Percentiles rank a stretch among this genome's conserved stretches.
These are phyloP conservation scores for Aspergillus nanangensis DNA, from an alignment of 495 filamentous ascomycete species.

Conservation along the genomic window DNA sequence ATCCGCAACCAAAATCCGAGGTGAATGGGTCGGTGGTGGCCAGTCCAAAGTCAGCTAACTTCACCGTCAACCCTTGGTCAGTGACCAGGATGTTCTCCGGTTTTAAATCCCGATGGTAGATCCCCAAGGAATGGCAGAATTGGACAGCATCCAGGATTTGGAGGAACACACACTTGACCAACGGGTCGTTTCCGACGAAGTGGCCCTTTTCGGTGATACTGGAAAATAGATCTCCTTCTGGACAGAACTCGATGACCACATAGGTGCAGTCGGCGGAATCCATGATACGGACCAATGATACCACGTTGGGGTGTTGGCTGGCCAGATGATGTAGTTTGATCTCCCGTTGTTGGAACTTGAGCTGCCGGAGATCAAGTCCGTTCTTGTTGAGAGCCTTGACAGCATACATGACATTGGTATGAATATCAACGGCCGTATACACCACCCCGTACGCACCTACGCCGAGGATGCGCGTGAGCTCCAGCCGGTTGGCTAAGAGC, in stretches of 20 bases:
- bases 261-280: constrained; percentile 90
- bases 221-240: constrained; percentile 93
- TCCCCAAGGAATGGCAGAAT: constrained; percentile 86
- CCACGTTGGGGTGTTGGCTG: constrained; percentile 86
- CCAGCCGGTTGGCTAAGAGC: constrained; percentile 74
- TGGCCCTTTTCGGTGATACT: constrained; percentile 93
- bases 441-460: constrained; percentile 96
- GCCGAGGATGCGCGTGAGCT: constrained; percentile 81
- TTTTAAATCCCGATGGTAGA: constrained; percentile 97
- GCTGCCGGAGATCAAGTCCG: constrained; percentile 81
- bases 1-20: constrained; percentile 95
- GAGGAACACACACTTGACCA: constrained; percentile 85
- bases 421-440: constrained; percentile 86
- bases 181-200: constrained; percentile 87
- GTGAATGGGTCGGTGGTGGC: constrained; percentile 80
- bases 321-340: constrained; percentile 87
- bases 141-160: constrained; percentile 97
- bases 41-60: constrained; percentile 95
- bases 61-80: constrained; percentile 80
- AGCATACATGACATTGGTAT: constrained; percentile 77
- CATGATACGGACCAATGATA: constrained; percentile 91
- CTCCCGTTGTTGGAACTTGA: constrained; percentile 87
- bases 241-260: constrained; percentile 95
- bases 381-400: constrained; percentile 96
- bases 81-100: constrained; percentile 96